Base-by-base conservation (phyloP, 1,284 basidiomycete species). In the Cronartium quercuum region DNA sequence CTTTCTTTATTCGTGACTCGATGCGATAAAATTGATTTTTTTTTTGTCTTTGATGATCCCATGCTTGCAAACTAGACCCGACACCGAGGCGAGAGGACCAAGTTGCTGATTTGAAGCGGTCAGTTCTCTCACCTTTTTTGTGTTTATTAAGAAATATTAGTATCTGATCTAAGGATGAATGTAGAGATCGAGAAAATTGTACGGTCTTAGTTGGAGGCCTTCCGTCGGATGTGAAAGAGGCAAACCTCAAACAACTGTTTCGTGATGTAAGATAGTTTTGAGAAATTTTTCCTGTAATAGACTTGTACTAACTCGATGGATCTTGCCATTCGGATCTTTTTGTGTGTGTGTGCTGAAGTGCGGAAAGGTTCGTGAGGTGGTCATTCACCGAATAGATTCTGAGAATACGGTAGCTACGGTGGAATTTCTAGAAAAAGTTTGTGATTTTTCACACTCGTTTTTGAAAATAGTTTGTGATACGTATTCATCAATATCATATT, bases 131-230 rank as follows among this genome's bases (percentile, higher is more conserved):
- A n/a, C n/a, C n/a, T n/a, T n/a, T n/a, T n/a, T n/a, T n/a, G n/a
- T n/a, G n/a, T n/a, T n/a, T n/a, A n/a, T n/a, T n/a, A n/a, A n/a
- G n/a, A n/a, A n/a, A n/a, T n/a, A n/a, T n/a, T n/a, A n/a, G n/a
- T n/a, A n/a, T n/a, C n/a, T n/a, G n/a, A n/a, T n/a, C n/a, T n/a
- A n/a, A n/a, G n/a, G n/a, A n/a, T n/a, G n/a, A n/a, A 47, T 9
- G 1, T 78, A 94, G 95, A 76, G 96, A 99, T 83, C 91, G 96
- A 66, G 96, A 99, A 83, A 91, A 98, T 79, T 88, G 88, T 47
- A 96, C 94, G 0, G 89, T 98, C 1, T 90, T 98, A 67, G 90
- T 97, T 6, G 87, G 88, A 0, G 87, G 90, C 38, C 83, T 97
- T 7, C 87, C 88, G 0, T 61, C 82, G 0, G 84, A 85, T 44